Conservation (phyloP, 352 stramenopile species). For the Phytophthora brassicae region DNA sequence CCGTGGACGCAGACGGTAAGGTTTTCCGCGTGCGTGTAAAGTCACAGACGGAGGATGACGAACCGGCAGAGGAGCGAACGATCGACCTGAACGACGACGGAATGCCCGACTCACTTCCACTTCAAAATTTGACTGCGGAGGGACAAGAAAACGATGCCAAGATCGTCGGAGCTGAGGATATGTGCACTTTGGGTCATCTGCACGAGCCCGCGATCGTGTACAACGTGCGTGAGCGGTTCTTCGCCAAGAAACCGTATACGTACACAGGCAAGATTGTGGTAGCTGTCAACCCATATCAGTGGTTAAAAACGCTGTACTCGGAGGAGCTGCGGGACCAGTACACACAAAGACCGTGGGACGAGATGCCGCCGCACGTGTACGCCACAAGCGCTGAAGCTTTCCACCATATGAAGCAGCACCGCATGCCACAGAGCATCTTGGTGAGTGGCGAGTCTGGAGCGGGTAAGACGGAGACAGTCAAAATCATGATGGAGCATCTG, state of each 20-base stretch:
- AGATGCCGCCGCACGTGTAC: slow-evolving; percentile 90
- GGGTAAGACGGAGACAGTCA: slow-evolving; percentile 95
- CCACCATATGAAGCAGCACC: slow-evolving; percentile 76
- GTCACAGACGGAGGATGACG: slow-evolving; percentile 22
- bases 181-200: slow-evolving; percentile 85
- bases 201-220: slow-evolving; percentile 93
- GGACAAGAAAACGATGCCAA: slow-evolving; percentile 24
- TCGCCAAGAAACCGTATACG: slow-evolving; percentile 92
- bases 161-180: slow-evolving; percentile 69
- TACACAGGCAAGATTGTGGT: slow-evolving; percentile 97
- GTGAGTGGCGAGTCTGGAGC: slow-evolving; percentile 94
- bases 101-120: slow-evolving; percentile 76
- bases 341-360: slow-evolving; percentile 56
- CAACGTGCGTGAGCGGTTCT: slow-evolving; percentile 88
- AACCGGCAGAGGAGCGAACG: slow-evolving; percentile 47
- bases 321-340: slow-evolving; percentile 77
- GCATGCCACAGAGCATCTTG: slow-evolving; percentile 86
- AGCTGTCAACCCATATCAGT: slow-evolving; percentile 95
- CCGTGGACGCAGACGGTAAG: slow-evolving; percentile 58
- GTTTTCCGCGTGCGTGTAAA: slow-evolving; percentile 70
- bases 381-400: slow-evolving; percentile 86
- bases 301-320: slow-evolving; percentile 86
- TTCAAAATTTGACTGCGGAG: slow-evolving; percentile 58
- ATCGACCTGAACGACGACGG: slow-evolving; percentile 70
- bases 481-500: slow-evolving; percentile 97